Percentiles rank a stretch among this genome's conserved stretches.
These are phyloP conservation scores for Sanghuangporus sanghuang DNA, from an alignment of 1,284 basidiomycete species.

Conservation along the genomic window DNA sequence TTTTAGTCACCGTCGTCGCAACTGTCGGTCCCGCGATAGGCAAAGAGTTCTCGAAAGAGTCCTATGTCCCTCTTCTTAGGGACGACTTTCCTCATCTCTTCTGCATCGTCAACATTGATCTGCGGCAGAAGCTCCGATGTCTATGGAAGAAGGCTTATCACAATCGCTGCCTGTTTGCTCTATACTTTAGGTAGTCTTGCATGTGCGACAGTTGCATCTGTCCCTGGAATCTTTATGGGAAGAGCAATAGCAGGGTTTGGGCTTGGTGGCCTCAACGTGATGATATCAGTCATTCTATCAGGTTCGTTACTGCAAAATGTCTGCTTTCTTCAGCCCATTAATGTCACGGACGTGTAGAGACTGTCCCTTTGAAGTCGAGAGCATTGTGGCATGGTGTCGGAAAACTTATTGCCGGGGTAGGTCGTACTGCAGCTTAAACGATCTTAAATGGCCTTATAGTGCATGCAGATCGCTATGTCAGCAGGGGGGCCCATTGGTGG, in stretches of 20 bases:
- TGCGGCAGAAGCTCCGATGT: neutral
- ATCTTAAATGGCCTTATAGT: neutral
- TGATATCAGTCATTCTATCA: neutral
- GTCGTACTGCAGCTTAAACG: neutral
- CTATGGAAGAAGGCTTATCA: neutral
- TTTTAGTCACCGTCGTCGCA: neutral
- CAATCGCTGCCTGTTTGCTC: neutral
- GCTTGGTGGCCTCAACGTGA: neutral
- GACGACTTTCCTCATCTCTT: neutral
- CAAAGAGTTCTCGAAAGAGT: neutral
- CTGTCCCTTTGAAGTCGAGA: neutral
- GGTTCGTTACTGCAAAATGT: neutral
- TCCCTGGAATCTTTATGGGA: neutral
- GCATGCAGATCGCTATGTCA: neutral
- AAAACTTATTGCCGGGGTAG: neutral
- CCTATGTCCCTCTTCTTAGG: neutral
- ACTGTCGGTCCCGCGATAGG: neutral
- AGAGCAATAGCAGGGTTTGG: neutral
- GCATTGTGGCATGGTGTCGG: neutral
- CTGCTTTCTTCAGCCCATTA: neutral
- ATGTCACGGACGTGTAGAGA: neutral
- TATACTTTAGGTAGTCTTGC: neutral
- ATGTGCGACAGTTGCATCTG: neutral
- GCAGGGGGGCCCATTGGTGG: neutral
- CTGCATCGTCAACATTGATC: neutral